Evolutionary conservation across 139 green algal genomes (phyloP).

Genomic region (Volvox africanus): DNA sequence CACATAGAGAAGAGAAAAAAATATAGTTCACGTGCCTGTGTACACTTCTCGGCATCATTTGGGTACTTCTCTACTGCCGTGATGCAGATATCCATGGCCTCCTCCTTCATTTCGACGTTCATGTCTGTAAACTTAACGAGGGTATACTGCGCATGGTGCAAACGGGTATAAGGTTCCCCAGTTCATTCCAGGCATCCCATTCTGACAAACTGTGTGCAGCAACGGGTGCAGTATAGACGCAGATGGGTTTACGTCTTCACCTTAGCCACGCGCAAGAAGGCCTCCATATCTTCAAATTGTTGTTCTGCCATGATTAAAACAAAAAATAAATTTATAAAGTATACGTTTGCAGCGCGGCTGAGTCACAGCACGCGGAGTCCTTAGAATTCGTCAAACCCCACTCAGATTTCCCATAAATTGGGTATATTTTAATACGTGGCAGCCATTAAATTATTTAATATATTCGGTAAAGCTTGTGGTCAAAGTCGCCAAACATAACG

Average conservation of each 20-base stretch:
- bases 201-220: too few species aligned
- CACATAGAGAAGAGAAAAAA: too few species aligned
- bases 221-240: too few species aligned
- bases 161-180: not conserved
- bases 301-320: constrained; percentile 44
- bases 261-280: constrained; percentile 74
- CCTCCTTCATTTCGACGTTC: constrained; percentile 85
- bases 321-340: not conserved
- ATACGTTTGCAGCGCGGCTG: not conserved
- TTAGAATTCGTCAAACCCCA: not conserved
- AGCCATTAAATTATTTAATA: too few species aligned
- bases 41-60: constrained; percentile 87
- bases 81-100: constrained; percentile 90
- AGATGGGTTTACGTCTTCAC: not conserved
- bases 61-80: constrained; percentile 86
- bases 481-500: too few species aligned
- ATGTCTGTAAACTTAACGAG: constrained; percentile 89
- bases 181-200: too few species aligned
- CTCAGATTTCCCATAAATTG: not conserved
- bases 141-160: constrained; percentile 69
- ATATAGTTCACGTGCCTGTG: constrained; percentile 67
- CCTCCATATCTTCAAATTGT: constrained; percentile 73
- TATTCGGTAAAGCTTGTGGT: too few species aligned
- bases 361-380: not conserved
- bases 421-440: not conserved